These are phyloP conservation scores for Misopates orontium DNA, from an alignment of 257 asterid genomes.

Conservation along the genomic window DNA sequence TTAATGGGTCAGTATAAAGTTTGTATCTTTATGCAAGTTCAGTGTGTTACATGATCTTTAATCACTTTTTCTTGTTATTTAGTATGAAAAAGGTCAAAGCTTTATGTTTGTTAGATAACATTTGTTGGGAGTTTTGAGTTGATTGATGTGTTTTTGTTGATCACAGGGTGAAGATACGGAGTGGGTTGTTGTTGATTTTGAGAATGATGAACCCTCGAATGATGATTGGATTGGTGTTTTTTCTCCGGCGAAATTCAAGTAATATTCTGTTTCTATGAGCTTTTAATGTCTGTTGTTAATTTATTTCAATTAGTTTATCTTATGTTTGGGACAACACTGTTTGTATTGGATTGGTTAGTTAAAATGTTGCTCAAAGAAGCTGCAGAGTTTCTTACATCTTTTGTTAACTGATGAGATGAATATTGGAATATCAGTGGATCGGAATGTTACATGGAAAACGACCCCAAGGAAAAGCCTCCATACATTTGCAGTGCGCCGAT, in stretches of 20 bases:
- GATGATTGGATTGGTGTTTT: slow-evolving; percentile 94
- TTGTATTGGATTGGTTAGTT: too few species aligned
- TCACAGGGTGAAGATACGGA: slow-evolving; percentile 71
- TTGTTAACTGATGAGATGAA: slow-evolving; percentile 16
- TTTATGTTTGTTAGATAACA: too few species aligned
- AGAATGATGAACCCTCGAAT: slow-evolving; percentile 53
- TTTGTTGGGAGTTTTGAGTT: too few species aligned
- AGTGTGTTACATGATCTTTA: too few species aligned
- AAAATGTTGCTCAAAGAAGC: too few species aligned
- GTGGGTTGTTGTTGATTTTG: slow-evolving; percentile 56
- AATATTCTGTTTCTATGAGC: slow-evolving; percentile 15
- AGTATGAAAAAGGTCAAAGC: too few species aligned
- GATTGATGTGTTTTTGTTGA: slow-evolving; percentile 7
- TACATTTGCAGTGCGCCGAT: slow-evolving; percentile 76
- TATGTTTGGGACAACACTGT: neutral
- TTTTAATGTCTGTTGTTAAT: neutral
- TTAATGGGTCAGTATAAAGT: too few species aligned
- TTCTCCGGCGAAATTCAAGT: slow-evolving; percentile 95
- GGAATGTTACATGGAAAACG: slow-evolving; percentile 46
- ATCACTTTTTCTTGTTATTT: neutral
- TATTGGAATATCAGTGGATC: slow-evolving; percentile 59
- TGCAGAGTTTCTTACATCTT: neutral
- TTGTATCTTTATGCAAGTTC: too few species aligned
- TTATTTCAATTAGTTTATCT: slow-evolving; percentile 5
- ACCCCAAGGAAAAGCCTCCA: slow-evolving; percentile 57